phyloP scores from a whole-genome alignment of 202 grass and related monocot genomes.

The Bolboschoenoplectus hybrid region DNA sequence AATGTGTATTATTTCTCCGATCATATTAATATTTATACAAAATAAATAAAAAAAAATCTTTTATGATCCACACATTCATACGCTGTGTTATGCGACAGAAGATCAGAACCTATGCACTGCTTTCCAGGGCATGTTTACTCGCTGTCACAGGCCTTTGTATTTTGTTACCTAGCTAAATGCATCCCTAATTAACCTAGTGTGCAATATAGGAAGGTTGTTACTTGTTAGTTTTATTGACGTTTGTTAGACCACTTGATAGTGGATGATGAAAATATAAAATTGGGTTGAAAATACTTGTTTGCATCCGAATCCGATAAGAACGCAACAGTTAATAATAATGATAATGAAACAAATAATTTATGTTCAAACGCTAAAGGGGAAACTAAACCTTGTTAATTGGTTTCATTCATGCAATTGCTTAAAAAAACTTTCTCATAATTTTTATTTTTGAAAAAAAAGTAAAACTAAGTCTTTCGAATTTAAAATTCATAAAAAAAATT shows the following conservation, averaged over 20 bases:
- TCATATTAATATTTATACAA: too few relatives aligned
- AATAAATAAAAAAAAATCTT: too few relatives aligned
- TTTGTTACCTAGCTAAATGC: neutral
- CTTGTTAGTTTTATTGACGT: neutral
- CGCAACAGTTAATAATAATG: neutral
- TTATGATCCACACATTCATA: too few relatives aligned
- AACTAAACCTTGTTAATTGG: too few relatives aligned
- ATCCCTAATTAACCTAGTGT: neutral
- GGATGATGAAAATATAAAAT: neutral
- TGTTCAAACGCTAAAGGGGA: neutral
- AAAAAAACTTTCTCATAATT: too few relatives aligned
- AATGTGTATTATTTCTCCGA: too few relatives aligned
- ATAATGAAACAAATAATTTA: neutral
- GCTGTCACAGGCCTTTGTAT: constrained; percentile 12
- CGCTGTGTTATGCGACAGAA: too few relatives aligned
- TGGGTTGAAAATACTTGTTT: neutral
- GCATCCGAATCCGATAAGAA: neutral
- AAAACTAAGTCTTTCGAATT: too few relatives aligned
- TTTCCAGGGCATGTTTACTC: constrained; percentile 17
- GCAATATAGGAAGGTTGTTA: neutral
- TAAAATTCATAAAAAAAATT: too few relatives aligned
- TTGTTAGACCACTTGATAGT: neutral
- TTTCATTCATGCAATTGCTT: too few relatives aligned
- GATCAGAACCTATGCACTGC: neutral
- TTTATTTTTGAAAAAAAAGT: too few relatives aligned